These are phyloP conservation scores for Saccharomyces mikatae DNA, from an alignment of 805 yeast species.

Conservation along the genomic window DNA sequence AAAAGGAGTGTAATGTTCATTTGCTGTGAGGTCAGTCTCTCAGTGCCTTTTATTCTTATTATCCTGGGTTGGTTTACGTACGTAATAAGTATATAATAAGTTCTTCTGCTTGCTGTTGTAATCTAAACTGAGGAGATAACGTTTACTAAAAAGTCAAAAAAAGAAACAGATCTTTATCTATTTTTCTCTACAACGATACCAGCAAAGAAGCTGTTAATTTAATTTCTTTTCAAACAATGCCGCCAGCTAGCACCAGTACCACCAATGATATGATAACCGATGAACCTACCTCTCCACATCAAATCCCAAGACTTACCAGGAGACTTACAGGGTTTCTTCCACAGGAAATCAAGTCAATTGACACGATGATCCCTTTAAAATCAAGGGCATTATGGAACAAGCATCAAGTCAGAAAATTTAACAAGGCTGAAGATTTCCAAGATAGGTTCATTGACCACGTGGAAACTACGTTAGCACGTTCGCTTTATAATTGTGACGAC, in stretches of 20 bases:
- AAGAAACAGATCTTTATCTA: not conserved
- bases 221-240: slow-evolving; percentile 8
- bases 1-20: not conserved
- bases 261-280: slow-evolving; percentile 26
- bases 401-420: slow-evolving; percentile 47
- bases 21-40: not conserved
- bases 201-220: slow-evolving; percentile 1
- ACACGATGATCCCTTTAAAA: slow-evolving; percentile 69
- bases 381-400: slow-evolving; percentile 74
- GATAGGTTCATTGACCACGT: slow-evolving; percentile 71
- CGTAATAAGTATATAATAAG: not conserved
- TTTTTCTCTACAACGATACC: not conserved
- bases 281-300: slow-evolving; percentile 29
- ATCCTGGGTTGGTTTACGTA: not conserved
- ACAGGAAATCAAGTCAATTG: slow-evolving; percentile 76
- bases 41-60: not conserved
- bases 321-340: slow-evolving; percentile 89
- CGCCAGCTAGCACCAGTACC: slow-evolving; percentile 14
- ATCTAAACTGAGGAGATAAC: not conserved
- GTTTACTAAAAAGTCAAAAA: not conserved
- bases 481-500: slow-evolving; percentile 84
- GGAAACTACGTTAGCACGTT: slow-evolving; percentile 85
- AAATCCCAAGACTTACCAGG: slow-evolving; percentile 45
- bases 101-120: not conserved
- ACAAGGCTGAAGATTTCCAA: slow-evolving; percentile 52